Percentiles rank a stretch among this genome's conserved stretches.
phyloP scores from a whole-genome alignment of 176 grass and related monocot genomes.

The Triticum turgidum region DNA sequence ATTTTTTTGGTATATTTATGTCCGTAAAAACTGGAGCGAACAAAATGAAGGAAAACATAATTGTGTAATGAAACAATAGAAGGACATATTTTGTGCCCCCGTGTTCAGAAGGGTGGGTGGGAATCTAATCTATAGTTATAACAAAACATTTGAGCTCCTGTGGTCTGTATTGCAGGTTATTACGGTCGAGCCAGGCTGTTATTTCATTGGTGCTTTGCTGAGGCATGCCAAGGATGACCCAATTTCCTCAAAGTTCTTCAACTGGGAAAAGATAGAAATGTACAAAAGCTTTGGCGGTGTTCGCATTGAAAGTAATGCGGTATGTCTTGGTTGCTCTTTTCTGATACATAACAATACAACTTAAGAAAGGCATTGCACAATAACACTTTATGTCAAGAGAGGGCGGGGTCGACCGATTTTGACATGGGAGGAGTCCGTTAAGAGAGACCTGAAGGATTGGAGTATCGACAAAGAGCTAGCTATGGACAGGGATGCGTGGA shows the following conservation, averaged over 20 bases:
- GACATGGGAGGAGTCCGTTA: too few relatives aligned
- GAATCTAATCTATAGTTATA: not conserved
- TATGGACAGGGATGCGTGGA: too few relatives aligned
- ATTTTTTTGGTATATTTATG: not conserved
- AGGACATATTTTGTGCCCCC: not conserved
- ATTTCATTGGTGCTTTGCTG: slow-evolving; percentile 75
- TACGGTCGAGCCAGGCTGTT: slow-evolving; percentile 90
- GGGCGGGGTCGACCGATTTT: too few relatives aligned
- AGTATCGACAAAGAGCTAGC: too few relatives aligned
- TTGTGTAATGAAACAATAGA: not conserved
- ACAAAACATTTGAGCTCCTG: slow-evolving; percentile 26
- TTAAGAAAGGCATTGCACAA: not conserved
- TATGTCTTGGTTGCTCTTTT: slow-evolving; percentile 35
- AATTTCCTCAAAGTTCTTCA: slow-evolving; percentile 60
- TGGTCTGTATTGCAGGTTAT: slow-evolving; percentile 69
- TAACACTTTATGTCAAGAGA: not conserved
- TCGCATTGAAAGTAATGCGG: slow-evolving; percentile 77
- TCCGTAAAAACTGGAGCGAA: not conserved
- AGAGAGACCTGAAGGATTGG: too few relatives aligned
- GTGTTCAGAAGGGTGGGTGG: not conserved
- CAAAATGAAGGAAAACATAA: not conserved
- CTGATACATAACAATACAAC: not conserved
- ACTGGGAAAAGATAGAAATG: slow-evolving; percentile 52
- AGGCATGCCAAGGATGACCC: slow-evolving; percentile 44
- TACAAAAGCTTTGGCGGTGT: slow-evolving; percentile 71